Conservation (phyloP, 495 filamentous ascomycete genomes). For the Daldinia decipiens region DNA sequence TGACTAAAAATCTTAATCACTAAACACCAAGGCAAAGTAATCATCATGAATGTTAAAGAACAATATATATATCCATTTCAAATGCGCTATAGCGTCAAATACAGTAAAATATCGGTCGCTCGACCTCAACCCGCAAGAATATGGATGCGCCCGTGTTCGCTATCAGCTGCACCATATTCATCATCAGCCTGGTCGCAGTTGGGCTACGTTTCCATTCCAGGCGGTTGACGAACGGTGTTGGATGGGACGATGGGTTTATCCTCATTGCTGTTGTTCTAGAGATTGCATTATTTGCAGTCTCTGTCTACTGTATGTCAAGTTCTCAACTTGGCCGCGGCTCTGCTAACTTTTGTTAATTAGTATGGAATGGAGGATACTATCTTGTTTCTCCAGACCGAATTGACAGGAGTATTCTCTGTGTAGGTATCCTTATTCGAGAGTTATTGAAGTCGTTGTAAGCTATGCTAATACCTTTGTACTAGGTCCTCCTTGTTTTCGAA, state of each 20-base stretch:
- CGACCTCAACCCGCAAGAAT: not conserved
- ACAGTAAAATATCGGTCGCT: not conserved
- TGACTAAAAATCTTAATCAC: not conserved
- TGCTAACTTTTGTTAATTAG: slow-evolving; percentile 1
- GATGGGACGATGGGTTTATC: slow-evolving; percentile 41
- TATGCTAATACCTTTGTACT: not conserved
- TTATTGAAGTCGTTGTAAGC: not conserved
- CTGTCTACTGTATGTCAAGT: slow-evolving; percentile 25
- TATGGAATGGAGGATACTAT: not conserved
- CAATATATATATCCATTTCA: not conserved
- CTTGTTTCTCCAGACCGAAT: not conserved
- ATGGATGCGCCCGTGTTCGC: slow-evolving; percentile 3
- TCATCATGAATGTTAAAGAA: not conserved
- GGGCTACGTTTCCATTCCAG: slow-evolving; percentile 28
- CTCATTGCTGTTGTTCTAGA: slow-evolving; percentile 10
- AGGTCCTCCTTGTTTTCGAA: slow-evolving; percentile 33
- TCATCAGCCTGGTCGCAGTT: slow-evolving; percentile 16
- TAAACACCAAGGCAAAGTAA: not conserved
- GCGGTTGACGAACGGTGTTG: slow-evolving; percentile 21
- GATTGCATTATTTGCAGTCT: slow-evolving; percentile 20
- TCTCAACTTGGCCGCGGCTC: not conserved
- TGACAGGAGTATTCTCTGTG: not conserved
- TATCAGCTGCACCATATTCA: slow-evolving; percentile 8
- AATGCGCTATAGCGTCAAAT: not conserved
- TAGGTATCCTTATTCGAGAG: slow-evolving; percentile 9